phyloP scores from a whole-genome alignment of 176 grass and related monocot genomes.

The Avena atlantica region DNA sequence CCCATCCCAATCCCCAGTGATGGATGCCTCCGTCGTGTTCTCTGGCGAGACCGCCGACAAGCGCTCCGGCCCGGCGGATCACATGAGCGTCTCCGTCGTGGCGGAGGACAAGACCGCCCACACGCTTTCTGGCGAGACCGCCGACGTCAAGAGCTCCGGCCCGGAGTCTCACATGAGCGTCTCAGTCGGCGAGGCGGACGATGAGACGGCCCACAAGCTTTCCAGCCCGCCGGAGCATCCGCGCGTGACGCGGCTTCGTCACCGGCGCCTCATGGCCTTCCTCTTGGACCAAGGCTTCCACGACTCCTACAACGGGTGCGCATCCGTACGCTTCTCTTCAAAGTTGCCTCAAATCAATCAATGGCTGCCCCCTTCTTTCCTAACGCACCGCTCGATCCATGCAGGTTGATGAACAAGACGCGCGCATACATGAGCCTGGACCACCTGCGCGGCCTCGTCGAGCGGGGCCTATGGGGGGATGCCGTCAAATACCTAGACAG shows the following conservation, averaged over 20 bases:
- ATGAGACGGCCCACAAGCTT: neutral
- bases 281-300: neutral
- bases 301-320: neutral
- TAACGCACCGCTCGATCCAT: neutral
- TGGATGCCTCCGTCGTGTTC: neutral
- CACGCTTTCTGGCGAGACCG: too few relatives aligned
- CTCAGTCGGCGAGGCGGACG: too few relatives aligned
- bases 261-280: constrained; percentile 12
- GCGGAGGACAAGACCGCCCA: too few relatives aligned
- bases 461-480: neutral
- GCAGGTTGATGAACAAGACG: constrained; percentile 5
- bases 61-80: neutral
- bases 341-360: neutral
- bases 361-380: neutral
- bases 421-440: neutral
- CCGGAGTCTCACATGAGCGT: too few relatives aligned
- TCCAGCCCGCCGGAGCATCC: constrained; percentile 9
- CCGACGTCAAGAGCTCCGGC: too few relatives aligned
- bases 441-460: neutral
- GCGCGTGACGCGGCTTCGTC: constrained; percentile 3
- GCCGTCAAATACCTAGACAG: neutral
- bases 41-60: neutral
- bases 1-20: neutral
- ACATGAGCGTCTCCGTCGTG: neutral
- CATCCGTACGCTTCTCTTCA: neutral